phyloP scores from a whole-genome alignment of 2,329 filamentous ascomycete genomes.

The Fusarium clavum region DNA sequence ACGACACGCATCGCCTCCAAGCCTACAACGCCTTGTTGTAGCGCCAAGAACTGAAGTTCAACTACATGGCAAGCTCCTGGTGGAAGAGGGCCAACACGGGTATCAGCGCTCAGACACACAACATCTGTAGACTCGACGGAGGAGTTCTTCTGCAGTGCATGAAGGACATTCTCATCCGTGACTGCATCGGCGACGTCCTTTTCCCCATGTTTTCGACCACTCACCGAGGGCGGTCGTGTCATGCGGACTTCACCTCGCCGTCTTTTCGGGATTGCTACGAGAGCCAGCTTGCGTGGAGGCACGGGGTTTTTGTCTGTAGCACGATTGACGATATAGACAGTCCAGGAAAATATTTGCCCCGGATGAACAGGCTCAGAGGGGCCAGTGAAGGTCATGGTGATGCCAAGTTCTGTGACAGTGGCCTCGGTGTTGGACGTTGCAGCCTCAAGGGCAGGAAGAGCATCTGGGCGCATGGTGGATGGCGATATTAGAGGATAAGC shows the following conservation, averaged over 20 bases:
- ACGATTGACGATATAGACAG: constrained; percentile 81
- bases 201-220: constrained; percentile 51
- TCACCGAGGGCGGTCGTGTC: constrained; percentile 64
- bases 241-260: constrained; percentile 68
- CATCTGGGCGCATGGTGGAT: constrained; percentile 68
- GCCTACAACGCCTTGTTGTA: constrained; percentile 74
- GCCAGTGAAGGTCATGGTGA: constrained; percentile 79
- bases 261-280: constrained; percentile 74
- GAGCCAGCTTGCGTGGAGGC: constrained; percentile 73
- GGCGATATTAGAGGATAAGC: constrained; percentile 68
- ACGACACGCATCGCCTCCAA: constrained; percentile 79
- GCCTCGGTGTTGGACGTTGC: constrained; percentile 60
- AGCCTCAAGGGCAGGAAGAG: constrained; percentile 69
- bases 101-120: constrained; percentile 80
- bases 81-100: constrained; percentile 77
- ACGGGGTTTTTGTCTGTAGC: constrained; percentile 59
- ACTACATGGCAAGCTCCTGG: constrained; percentile 79
- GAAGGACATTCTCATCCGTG: constrained; percentile 76
- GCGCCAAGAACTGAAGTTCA: constrained; percentile 77
- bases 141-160: constrained; percentile 76
- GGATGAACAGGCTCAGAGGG: constrained; percentile 67
- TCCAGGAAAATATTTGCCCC: constrained; percentile 77
- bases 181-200: constrained; percentile 71
- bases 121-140: constrained; percentile 73
- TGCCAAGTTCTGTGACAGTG: constrained; percentile 70